These are phyloP conservation scores for Bromus sterilis DNA, from an alignment of 176 grass and related monocot genomes.

Conservation along the genomic window DNA sequence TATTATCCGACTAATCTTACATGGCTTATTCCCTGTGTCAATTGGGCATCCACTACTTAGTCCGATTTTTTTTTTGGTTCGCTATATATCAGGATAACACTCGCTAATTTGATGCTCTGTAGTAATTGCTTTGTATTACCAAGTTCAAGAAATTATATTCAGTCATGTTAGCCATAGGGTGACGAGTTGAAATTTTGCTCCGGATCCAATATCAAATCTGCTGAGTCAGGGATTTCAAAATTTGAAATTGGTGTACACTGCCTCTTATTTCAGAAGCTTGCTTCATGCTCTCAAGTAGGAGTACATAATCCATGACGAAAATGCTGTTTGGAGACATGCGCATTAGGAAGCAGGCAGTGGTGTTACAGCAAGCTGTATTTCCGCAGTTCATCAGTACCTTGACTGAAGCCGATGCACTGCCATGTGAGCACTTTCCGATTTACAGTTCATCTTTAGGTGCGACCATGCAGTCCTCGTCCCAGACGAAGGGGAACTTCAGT, in stretches of 20 bases:
- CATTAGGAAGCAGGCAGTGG: background rate
- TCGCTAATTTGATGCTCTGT: background rate
- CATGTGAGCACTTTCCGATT: background rate
- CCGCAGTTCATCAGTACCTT: background rate
- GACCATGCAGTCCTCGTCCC: slow-evolving; percentile 66
- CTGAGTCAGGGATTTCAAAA: background rate
- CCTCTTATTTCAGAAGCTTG: background rate
- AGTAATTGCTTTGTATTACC: background rate
- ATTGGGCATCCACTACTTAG: too few species aligned
- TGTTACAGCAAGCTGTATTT: background rate
- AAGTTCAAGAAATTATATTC: background rate
- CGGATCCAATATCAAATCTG: background rate
- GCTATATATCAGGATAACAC: background rate
- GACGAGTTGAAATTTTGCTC: background rate
- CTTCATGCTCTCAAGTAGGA: background rate
- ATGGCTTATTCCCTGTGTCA: too few species aligned
- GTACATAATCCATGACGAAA: background rate
- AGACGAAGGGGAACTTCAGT: slow-evolving; percentile 70
- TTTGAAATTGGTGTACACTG: background rate
- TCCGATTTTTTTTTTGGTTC: background rate
- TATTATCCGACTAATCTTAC: too few species aligned
- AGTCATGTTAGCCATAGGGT: background rate
- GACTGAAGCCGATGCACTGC: background rate
- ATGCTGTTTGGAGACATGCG: background rate
- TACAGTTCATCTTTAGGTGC: slow-evolving; percentile 79